These are phyloP conservation scores for Candida morakotiae DNA, from an alignment of 805 yeast species.

Conservation along the genomic window DNA sequence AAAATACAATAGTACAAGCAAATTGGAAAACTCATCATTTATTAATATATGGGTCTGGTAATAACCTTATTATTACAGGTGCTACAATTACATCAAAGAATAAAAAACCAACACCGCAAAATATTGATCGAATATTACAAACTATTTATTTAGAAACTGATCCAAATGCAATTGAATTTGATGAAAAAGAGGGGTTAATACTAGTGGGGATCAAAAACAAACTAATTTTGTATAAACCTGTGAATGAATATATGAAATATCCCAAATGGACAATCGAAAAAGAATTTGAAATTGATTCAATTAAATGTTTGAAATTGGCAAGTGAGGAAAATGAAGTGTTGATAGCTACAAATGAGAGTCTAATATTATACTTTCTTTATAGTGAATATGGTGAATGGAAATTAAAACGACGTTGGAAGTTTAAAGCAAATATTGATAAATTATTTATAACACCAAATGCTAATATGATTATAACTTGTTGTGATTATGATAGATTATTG, in stretches of 20 bases:
- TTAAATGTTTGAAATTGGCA: constrained; percentile 55
- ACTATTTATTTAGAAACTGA: constrained; percentile 70
- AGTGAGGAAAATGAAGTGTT: constrained; percentile 49
- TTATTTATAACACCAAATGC: constrained; percentile 66
- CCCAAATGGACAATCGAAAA: constrained; percentile 45
- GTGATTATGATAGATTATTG: constrained; percentile 59
- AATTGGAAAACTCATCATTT: constrained; percentile 65
- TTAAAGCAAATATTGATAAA: constrained; percentile 48
- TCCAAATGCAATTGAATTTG: constrained; percentile 62
- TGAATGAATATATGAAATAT: constrained; percentile 41
- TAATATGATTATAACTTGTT: constrained; percentile 52
- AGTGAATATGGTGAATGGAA: constrained; percentile 42
- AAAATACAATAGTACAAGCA: constrained; percentile 53
- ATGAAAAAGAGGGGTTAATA: constrained; percentile 51
- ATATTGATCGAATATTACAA: constrained; percentile 48
- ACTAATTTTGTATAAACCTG: constrained; percentile 53
- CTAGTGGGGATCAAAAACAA: constrained; percentile 49
- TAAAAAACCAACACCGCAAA: constrained; percentile 5
- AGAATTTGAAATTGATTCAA: constrained; percentile 15
- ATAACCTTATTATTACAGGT: constrained; percentile 58
- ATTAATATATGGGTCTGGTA: constrained; percentile 81
- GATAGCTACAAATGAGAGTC: constrained; percentile 48
- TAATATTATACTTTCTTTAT: constrained; percentile 52
- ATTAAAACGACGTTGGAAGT: constrained; percentile 40
- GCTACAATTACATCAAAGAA: constrained; percentile 13